Conservation (phyloP, 2,329 filamentous ascomycete species). For the Cladophialophora psammophila region DNA sequence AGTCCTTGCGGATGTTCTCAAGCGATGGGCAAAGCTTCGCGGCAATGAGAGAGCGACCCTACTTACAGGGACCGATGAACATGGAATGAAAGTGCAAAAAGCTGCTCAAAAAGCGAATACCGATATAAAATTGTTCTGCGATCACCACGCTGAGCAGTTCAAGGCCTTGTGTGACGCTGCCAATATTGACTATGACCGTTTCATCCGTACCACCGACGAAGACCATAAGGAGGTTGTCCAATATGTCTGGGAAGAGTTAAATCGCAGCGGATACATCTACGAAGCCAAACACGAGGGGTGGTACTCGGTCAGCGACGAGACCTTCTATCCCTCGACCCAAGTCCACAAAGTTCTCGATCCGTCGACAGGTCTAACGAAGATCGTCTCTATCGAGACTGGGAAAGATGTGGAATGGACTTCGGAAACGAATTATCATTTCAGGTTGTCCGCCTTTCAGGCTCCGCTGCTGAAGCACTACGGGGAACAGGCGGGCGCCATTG, state of each 20-base stretch:
- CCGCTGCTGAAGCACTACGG: conserved; percentile 79
- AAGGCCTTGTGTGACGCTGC: conserved; percentile 72
- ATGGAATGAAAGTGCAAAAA: conserved; percentile 96
- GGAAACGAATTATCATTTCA: conserved; percentile 94
- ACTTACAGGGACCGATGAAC: conserved; percentile 93
- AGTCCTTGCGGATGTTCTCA: conserved; percentile 87
- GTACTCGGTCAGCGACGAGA: conserved; percentile 97
- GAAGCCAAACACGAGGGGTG: conserved; percentile 87
- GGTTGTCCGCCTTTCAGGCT: conserved; percentile 82
- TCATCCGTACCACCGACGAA: conserved; percentile 88
- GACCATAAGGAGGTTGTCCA: conserved; percentile 85
- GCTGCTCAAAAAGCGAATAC: conserved; percentile 76
- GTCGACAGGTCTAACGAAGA: conserved; percentile 80
- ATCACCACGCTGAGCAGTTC: conserved; percentile 71
- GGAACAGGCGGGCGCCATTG: conserved; percentile 78
- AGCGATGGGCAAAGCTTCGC: conserved; percentile 84
- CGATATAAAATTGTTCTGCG: conserved; percentile 84
- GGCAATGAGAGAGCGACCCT: conserved; percentile 72
- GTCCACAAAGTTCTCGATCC: conserved; percentile 79
- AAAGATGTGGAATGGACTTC: conserved; percentile 95
- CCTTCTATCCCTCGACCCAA: conserved; percentile 83
- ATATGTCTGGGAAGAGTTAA: conserved; percentile 85
- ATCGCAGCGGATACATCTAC: conserved; percentile 80
- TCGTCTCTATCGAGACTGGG: conserved; percentile 82
- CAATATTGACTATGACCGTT: conserved; percentile 79